Base-by-base conservation (phyloP, 208 protist genomes). In the Trypanosoma melophagium region DNA sequence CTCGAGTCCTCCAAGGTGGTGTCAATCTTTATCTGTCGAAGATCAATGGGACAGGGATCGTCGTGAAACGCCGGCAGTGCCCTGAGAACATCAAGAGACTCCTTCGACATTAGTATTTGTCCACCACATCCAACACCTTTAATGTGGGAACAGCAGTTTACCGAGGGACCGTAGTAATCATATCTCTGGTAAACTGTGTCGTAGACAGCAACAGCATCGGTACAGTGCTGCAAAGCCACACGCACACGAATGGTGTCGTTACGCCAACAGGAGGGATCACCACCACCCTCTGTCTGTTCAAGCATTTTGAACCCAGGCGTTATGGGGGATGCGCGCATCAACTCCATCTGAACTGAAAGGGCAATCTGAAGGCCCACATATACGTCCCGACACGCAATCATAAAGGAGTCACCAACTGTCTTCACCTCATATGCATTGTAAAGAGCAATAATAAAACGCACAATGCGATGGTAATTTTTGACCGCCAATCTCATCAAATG, bases 121-220 rank as follows among this genome's bases (percentile, higher is more conserved):
- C 91, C 94, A 19, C 91, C 92, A 38, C 87, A 84, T 7, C 83
- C 84, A 0, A 68, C 74, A 2, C 76, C 57, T 69, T 86, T 75
- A 35, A 98, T 90, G 25, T 91, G 82, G 2, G 91, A 83, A 50
- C 87, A 84, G 22, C 84, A 83, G 68, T 96, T 96, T 1, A 98
- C 92, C 42, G 88, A 90, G 0, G 80, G 81, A n/a, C 92, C 91
- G 66, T 93, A 95, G 80, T 97, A 98, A 72, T 97, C 91, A 66
- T 91, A 91, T 19, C 85, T 72, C 9, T 81, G 67, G 44, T 86
- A 75, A 19, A 90, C 78, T 35, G 60, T 61, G 62, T 94, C 86
- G 63, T 90, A 94, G 4, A 71, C 80, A 19, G 79, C 78, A 41
- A 62, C 76, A 25, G 83, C 83, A 19, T 89, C 82, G 13, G 66